Base-by-base conservation (phyloP, 169 alveolate genomes). In the Plasmodium ovale region DNA sequence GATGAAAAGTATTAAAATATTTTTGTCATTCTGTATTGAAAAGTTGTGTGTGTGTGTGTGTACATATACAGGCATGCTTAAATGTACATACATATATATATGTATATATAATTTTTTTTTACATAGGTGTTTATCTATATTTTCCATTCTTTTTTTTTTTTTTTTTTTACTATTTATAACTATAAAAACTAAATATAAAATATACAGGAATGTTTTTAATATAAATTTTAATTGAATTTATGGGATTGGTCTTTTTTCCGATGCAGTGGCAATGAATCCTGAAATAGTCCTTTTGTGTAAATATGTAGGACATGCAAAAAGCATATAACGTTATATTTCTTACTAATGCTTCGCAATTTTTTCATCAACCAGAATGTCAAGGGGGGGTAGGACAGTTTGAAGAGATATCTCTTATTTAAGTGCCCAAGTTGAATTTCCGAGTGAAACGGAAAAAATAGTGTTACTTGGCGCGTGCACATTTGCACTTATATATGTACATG, bases 1-100 rank as follows among this genome's bases (percentile, higher is more conserved):
- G 49, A 74, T 74, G 23, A 72, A 56, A 42, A 60, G 31, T 39
- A 44, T 74, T 74, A 47, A 74, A 60, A 53, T 42, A 74, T 60
- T 74, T 59, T 37, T 42, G 69, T 37, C 37, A 10, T 72, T 42
- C 19, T 56, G 19, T 16, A 70, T 49, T 23, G 73, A 65, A n/a
- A 65, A 65, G 19, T 3, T 3, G 60, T 6, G 19, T 6, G 23
- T 37, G 19, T 65, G 27, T 25, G 54, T 21, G 35, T 25, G 54
- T 58, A 58, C 69, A 9, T 47, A 19, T 53, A 53, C 21, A 14
- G 42, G 51, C 25, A 35, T 37, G 27, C 29, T 33, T 42, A 72
- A 53, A 44, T 14, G 16, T 72, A 7, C 27, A 19, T 35, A 21
- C 39, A 54, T n/a, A 9, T 54, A 54, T 25, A 27, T 54, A 72